These are phyloP conservation scores for Coemansia sp. DNA, from an alignment of 192 early-diverging fungal species.

Conservation along the genomic window DNA sequence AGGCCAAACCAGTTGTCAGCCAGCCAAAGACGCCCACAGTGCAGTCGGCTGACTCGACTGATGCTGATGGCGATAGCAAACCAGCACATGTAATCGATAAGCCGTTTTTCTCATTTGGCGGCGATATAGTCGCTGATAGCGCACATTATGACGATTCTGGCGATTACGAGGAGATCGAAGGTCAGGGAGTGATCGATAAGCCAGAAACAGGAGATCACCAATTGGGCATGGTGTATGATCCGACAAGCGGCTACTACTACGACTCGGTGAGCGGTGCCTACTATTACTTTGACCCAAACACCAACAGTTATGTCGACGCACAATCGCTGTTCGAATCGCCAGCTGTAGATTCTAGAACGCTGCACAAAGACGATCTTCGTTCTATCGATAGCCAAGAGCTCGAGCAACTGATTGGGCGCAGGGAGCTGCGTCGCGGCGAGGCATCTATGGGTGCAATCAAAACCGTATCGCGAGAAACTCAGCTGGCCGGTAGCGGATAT, in stretches of 20 bases:
- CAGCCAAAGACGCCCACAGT: not conserved
- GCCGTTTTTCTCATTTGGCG: slow-evolving; percentile 8
- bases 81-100: not conserved
- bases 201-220: not conserved
- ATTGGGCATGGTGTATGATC: slow-evolving; percentile 30
- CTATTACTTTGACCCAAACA: slow-evolving; percentile 33
- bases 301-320: slow-evolving; percentile 32
- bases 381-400: slow-evolving; percentile 21
- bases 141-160: not conserved
- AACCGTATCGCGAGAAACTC: slow-evolving; percentile 18
- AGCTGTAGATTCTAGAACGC: not conserved
- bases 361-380: slow-evolving; percentile 9
- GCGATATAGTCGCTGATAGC: not conserved
- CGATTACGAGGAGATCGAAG: not conserved
- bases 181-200: slow-evolving; percentile 1
- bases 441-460: slow-evolving; percentile 8
- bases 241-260: slow-evolving; percentile 47
- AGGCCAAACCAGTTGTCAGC: not conserved
- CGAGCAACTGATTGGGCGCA: slow-evolving; percentile 33
- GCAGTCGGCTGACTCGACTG: not conserved
- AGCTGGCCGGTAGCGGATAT: slow-evolving; percentile 29
- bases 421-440: slow-evolving; percentile 31
- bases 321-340: slow-evolving; percentile 2
- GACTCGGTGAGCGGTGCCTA: slow-evolving; percentile 24
- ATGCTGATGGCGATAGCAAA: not conserved